These are phyloP conservation scores for Paramecium octaurelia DNA, from an alignment of 73 alveolate species.

Conservation along the genomic window DNA sequence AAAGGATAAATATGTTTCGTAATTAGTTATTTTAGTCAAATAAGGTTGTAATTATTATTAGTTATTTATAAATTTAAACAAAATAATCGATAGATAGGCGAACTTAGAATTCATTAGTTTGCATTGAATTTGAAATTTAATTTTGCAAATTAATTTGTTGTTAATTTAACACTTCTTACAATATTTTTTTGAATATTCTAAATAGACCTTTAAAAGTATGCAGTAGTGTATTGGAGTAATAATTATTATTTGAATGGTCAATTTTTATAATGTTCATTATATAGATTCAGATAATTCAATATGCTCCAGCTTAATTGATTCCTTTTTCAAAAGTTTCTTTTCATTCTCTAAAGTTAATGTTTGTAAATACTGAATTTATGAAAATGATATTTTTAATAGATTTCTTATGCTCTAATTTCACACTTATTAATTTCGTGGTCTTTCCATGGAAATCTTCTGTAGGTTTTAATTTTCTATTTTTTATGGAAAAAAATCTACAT, in stretches of 20 bases:
- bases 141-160: background rate
- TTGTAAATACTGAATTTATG: background rate
- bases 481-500: background rate
- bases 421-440: conserved; percentile 4
- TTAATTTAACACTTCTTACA: background rate
- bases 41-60: too few relatives aligned
- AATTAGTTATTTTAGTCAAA: too few relatives aligned
- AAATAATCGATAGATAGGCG: background rate
- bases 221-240: background rate
- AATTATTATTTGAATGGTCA: background rate
- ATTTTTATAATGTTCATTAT: background rate
- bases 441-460: conserved; percentile 51
- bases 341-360: background rate
- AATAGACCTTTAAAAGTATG: background rate
- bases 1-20: too few relatives aligned
- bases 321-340: background rate
- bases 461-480: background rate
- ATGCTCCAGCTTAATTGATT: background rate
- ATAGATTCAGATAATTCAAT: conserved; percentile 8
- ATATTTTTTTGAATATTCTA: too few relatives aligned
- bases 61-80: background rate
- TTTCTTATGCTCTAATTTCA: conserved; percentile 29
- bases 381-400: background rate
- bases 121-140: background rate
- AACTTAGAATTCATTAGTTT: background rate